These are phyloP conservation scores for Mucor velutinosus DNA, from an alignment of 371 early-diverging fungal genomes.

Conservation along the genomic window DNA sequence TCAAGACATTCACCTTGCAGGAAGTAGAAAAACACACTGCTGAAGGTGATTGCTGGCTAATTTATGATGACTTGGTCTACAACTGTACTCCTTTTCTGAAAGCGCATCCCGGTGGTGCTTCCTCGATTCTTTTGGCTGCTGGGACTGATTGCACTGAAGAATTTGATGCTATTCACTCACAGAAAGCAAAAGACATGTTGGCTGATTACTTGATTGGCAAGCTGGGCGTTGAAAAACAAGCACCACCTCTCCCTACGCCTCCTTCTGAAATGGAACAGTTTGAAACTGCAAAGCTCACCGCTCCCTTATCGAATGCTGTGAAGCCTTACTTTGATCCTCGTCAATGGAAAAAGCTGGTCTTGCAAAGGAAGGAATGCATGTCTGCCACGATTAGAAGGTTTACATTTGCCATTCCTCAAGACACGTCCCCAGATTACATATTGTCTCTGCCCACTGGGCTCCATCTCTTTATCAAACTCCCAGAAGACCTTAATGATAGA, in stretches of 20 bases:
- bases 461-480: conserved; percentile 40
- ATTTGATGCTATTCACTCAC: conserved; percentile 88
- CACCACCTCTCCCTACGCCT: conserved; percentile 13
- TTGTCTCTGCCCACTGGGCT: conserved; percentile 42
- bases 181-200: conserved; percentile 56
- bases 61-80: conserved; percentile 82
- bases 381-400: conserved; percentile 48
- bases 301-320: not conserved
- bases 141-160: conserved; percentile 81
- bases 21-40: conserved; percentile 61
- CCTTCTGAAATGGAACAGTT: conserved; percentile 7
- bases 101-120: conserved; percentile 56
- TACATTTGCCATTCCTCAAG: conserved; percentile 40
- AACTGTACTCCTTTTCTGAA: conserved; percentile 75
- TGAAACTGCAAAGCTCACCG: not conserved
- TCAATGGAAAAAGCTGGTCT: conserved; percentile 37
- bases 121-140: conserved; percentile 56
- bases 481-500: conserved; percentile 19
- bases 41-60: conserved; percentile 64
- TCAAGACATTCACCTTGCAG: conserved; percentile 52
- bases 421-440: conserved; percentile 36
- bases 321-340: conserved; percentile 39
- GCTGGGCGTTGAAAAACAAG: not conserved
- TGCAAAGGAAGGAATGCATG: conserved; percentile 37
- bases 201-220: conserved; percentile 38